A percentile compares a stretch with the other conserved stretches of the same genome.
Evolutionary conservation across 2,329 filamentous ascomycete species (phyloP).

Genomic region (Dothideomycetes sp.): DNA sequence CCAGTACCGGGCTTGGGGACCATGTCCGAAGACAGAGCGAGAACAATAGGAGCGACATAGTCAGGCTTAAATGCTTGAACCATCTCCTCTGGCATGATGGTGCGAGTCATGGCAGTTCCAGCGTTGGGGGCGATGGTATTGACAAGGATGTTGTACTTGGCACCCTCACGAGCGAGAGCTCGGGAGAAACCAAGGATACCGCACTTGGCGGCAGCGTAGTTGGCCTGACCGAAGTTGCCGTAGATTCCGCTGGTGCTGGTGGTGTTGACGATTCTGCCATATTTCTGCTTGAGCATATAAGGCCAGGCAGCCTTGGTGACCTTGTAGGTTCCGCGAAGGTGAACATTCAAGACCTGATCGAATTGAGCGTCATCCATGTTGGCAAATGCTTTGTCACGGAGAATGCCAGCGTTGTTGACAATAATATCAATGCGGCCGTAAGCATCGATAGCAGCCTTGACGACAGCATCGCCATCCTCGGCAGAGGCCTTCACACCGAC

Average conservation of each 20-base stretch:
- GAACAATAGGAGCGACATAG: constrained; percentile 88
- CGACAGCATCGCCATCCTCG: constrained; percentile 80
- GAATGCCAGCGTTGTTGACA: constrained; percentile 96
- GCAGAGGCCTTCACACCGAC: constrained; percentile 88
- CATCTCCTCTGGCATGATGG: constrained; percentile 91
- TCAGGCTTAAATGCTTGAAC: constrained; percentile 99
- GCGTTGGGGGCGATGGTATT: constrained; percentile 98
- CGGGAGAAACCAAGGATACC: constrained; percentile 94
- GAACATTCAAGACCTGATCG: constrained; percentile 85
- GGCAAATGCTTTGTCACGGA: constrained; percentile 92
- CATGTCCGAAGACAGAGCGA: constrained; percentile 77
- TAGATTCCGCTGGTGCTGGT: constrained; percentile 96
- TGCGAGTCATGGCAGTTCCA: constrained; percentile 87
- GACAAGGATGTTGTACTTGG: constrained; percentile 95
- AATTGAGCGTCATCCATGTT: constrained; percentile 96
- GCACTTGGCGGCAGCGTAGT: constrained; percentile 64
- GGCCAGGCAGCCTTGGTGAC: constrained; percentile 96
- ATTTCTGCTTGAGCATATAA: constrained; percentile 96
- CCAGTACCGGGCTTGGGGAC: constrained; percentile 75
- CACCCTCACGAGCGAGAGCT: constrained; percentile 81
- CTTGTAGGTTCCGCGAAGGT: constrained; percentile 91
- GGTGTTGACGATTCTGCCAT: constrained; percentile 92
- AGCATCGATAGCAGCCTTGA: constrained; percentile 86
- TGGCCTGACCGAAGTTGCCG: constrained; percentile 97
- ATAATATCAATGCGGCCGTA: constrained; percentile 91